Conservation (phyloP, 1,139 yeast genomes). For the Kurtzmaniella quercitrusa region DNA sequence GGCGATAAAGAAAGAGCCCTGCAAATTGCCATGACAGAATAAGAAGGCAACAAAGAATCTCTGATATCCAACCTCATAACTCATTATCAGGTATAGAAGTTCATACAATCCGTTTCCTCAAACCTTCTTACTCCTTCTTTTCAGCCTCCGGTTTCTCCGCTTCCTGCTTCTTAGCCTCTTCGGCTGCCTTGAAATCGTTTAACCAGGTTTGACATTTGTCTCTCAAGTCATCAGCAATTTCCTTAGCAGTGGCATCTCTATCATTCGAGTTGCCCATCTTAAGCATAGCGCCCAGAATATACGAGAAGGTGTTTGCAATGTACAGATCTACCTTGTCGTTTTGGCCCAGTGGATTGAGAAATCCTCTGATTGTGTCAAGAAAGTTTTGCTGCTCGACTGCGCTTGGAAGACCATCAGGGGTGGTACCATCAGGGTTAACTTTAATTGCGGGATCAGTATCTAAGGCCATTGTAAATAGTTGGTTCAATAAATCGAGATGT, state of each 20-base stretch:
- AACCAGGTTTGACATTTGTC: slow-evolving; percentile 29
- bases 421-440: neutral
- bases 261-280: slow-evolving; percentile 31
- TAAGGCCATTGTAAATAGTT: neutral
- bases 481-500: neutral
- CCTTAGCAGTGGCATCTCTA: slow-evolving; percentile 32
- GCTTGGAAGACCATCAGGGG: neutral
- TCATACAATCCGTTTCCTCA: no score
- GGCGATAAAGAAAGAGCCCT: no score
- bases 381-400: slow-evolving; percentile 16
- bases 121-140: no score
- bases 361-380: slow-evolving; percentile 15
- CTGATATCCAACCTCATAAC: no score
- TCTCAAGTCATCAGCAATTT: slow-evolving; percentile 36
- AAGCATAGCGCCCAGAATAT: slow-evolving; percentile 24
- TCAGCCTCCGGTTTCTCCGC: neutral
- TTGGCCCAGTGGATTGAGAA: slow-evolving; percentile 28
- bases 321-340: slow-evolving; percentile 26
- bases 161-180: neutral
- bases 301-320: slow-evolving; percentile 26
- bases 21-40: no score
- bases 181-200: slow-evolving; percentile 12
- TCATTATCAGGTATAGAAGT: no score
- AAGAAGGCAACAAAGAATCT: no score
- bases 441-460: neutral